Base-by-base conservation (phyloP, 768 basidiomycete genomes). In the Auriculariales sp. region DNA sequence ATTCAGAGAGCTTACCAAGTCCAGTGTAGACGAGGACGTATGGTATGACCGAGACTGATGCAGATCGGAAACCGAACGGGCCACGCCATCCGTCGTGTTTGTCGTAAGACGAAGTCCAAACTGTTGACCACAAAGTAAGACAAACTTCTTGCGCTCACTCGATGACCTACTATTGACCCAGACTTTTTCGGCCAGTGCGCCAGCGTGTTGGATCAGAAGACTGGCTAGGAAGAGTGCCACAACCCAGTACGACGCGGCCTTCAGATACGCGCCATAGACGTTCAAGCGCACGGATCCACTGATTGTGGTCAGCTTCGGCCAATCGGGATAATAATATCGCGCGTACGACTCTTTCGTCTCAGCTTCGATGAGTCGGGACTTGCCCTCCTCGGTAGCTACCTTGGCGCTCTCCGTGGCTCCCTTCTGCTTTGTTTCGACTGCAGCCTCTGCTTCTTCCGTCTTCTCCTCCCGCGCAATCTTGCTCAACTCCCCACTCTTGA, bases 331-430 rank as follows among this genome's bases (percentile, higher is more conserved):
- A 19, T 17, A 5, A 36, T 19, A 6, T 5, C 14, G 5, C n/a
- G n/a, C 7, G 5, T 36, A 17, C 35, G 6, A n/a, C 5, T 12
- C 35, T 36, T 36, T 36, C 28, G 70, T 66, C 59, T 84, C 82
- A 4, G 66, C 74, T 35, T 81, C 78, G 17, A 83, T 66, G 5
- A 83, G 64, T n/a, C n/a, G n/a, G n/a, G n/a, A n/a, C n/a, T n/a
- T n/a, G n/a, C n/a, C n/a, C 58, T 78, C 81, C 35, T 36, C 22
- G 15, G 35, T 19, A 5, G n/a, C 27, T 10, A 12, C 7, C 5
- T 44, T 14, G 11, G 1, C 33, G 17, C 6, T 14, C 3, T 39
- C 35, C 46, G 60, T 55, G 5, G 6, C 35, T 36, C 22, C n/a
- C 7, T 36, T 17, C 7, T 7, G 6, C 35, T 36, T 36, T n/a